A percentile compares a stretch with the other conserved stretches of the same genome.
Evolutionary conservation across 805 yeast species (phyloP).

Genomic region (Kuraishia piskuri): DNA sequence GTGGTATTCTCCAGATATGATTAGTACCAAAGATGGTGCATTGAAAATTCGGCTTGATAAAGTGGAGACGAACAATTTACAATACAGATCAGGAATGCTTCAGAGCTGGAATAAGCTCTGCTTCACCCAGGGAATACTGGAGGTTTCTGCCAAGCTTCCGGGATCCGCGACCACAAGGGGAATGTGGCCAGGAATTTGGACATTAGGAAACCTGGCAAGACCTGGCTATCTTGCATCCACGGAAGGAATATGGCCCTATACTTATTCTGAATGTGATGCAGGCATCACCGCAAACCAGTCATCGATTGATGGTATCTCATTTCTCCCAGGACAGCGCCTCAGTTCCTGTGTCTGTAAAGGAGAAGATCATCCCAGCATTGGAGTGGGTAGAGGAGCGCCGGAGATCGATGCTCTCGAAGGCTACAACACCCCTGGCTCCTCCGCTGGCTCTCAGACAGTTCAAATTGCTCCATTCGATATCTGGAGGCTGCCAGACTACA

Average conservation of each 20-base stretch:
- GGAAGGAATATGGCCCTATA: slow-evolving; percentile 94
- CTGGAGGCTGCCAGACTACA: slow-evolving; percentile 90
- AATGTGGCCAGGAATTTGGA: slow-evolving; percentile 96
- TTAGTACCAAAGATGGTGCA: slow-evolving; percentile 67
- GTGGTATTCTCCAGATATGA: slow-evolving; percentile 94
- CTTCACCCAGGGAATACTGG: slow-evolving; percentile 76
- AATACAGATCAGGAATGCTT: slow-evolving; percentile 84
- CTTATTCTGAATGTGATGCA: slow-evolving; percentile 81
- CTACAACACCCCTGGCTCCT: slow-evolving; percentile 42
- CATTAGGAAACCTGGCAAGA: slow-evolving; percentile 87
- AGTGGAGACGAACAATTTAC: slow-evolving; percentile 64
- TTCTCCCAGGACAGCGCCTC: slow-evolving; percentile 76
- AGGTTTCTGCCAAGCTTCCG: slow-evolving; percentile 71
- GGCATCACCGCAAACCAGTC: slow-evolving; percentile 95
- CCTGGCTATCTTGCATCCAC: slow-evolving; percentile 85
- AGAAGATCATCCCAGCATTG: slow-evolving; percentile 82
- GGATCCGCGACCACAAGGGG: slow-evolving; percentile 74
- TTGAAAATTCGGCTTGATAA: slow-evolving; percentile 70
- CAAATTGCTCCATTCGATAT: slow-evolving; percentile 95
- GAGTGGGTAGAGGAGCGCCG: slow-evolving; percentile 90
- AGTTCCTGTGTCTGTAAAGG: slow-evolving; percentile 73
- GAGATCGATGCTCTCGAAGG: slow-evolving; percentile 92
- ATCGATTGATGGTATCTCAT: slow-evolving; percentile 81
- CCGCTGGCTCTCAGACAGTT: slow-evolving; percentile 84
- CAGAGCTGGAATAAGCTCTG: slow-evolving; percentile 91